Conservation (phyloP, 495 filamentous ascomycete species). For the Jackrogersella minutella region DNA sequence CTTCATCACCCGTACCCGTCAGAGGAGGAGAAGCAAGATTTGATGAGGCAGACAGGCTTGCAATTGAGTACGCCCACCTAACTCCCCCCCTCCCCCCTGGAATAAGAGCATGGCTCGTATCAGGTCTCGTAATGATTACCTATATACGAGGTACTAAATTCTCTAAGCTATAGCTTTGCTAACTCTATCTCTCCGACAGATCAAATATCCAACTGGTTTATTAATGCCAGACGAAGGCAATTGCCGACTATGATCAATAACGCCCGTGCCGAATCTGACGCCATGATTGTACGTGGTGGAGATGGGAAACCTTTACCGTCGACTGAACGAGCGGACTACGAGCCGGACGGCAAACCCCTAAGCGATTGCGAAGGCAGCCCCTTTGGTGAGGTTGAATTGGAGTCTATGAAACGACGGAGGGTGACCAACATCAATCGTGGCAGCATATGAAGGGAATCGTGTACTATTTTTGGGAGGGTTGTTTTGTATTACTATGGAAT, state of each 20-base stretch:
- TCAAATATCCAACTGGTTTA: constrained; percentile 95
- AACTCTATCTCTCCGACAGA: constrained; percentile 39
- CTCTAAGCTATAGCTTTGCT: not conserved
- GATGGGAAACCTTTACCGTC: constrained; percentile 34
- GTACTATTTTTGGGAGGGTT: not conserved
- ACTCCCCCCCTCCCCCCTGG: not conserved
- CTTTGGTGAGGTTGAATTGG: constrained; percentile 44
- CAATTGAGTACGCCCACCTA: constrained; percentile 75
- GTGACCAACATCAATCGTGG: constrained; percentile 25
- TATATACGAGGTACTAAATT: not conserved
- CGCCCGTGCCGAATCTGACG: constrained; percentile 53
- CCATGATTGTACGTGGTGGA: constrained; percentile 35
- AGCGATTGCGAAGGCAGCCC: constrained; percentile 51
- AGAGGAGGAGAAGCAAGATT: constrained; percentile 87
- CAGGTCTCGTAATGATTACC: not conserved
- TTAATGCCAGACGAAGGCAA: constrained; percentile 84
- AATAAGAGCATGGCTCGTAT: not conserved
- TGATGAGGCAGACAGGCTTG: constrained; percentile 78
- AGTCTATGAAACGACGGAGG: constrained; percentile 23
- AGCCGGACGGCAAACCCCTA: constrained; percentile 36
- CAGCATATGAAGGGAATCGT: constrained; percentile 29
- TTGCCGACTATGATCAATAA: constrained; percentile 71
- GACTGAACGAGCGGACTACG: constrained; percentile 43
- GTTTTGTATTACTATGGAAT: constrained; percentile 22
- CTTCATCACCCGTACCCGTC: constrained; percentile 85